Base-by-base conservation (phyloP, 495 filamentous ascomycete species). In the Tricharina praecox region DNA sequence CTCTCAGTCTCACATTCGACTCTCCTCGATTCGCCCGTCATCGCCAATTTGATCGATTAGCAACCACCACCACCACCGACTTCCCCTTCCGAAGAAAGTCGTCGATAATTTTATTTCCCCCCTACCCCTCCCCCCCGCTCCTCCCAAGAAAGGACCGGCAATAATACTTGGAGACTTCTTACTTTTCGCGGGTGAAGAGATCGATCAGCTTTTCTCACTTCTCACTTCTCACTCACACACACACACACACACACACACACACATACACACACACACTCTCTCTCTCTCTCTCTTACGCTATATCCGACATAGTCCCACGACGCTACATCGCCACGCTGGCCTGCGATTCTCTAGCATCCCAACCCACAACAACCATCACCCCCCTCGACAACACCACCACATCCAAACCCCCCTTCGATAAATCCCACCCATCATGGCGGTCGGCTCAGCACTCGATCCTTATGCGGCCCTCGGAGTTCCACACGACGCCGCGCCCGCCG, bases 391-490 rank as follows among this genome's bases (percentile, higher is more conserved):
- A 10, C 41, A 18, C 19, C 18, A 10, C 18, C n/a, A 11, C 10
- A 24, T 16, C 41, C 2, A 13, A n/a, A 9, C 11, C 4, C 23
- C 23, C 21, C n/a, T 10, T n/a, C n/a, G n/a, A n/a, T n/a, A n/a
- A 20, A 16, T 10, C 16, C 37, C 41, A 24, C 41, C 41, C 41
- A 44, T 11, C 41, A 58, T 58, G 54, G 50, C 46, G 32, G 49
- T 58, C 49, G 42, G 51, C 20, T 58, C 55, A 49, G 41, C 82
- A 45, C 71, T 76, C 47, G 82, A 94, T 64, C 88, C 85, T 23
- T 97, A 96, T 72, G 74, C 71, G 46, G 68, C 75, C 13, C 74
- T 97, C 32, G 83, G 84, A 36, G 72, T 97, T 36, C 55, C 78
- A 33, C 81, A 77, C 58, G 75, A 82, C 62, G 84, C 84, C 33